Conservation (phyloP, 495 filamentous ascomycete species). For the Lineolata rhizophorae region DNA sequence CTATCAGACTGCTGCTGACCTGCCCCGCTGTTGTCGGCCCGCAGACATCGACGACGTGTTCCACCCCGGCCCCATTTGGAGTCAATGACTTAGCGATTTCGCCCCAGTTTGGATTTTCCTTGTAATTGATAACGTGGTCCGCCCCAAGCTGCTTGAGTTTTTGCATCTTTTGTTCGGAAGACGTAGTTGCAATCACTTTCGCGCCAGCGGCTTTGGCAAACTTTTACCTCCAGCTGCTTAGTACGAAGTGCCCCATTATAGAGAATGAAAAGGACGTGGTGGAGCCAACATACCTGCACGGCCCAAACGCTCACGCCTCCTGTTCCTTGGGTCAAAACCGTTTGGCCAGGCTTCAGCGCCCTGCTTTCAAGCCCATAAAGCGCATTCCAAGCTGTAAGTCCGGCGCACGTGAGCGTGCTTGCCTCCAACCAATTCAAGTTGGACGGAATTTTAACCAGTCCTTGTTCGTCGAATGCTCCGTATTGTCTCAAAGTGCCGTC, state of each 20-base stretch:
- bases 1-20: neutral
- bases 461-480: conserved; percentile 44
- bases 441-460: conserved; percentile 39
- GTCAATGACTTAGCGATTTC: conserved; percentile 48
- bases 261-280: neutral
- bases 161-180: conserved; percentile 39
- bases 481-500: conserved; percentile 56
- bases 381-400: conserved; percentile 62
- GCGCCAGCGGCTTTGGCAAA: conserved; percentile 75
- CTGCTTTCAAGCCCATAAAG: conserved; percentile 47
- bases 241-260: neutral
- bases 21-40: conserved; percentile 21
- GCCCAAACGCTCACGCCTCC: conserved; percentile 66
- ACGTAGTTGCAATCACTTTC: conserved; percentile 61
- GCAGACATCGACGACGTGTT: conserved; percentile 31
- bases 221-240: neutral
- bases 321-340: conserved; percentile 59
- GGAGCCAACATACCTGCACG: conserved; percentile 30
- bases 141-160: conserved; percentile 50
- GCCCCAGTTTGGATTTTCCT: conserved; percentile 47
- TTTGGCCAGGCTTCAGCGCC: conserved; percentile 41
- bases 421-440: conserved; percentile 42
- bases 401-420: conserved; percentile 50
- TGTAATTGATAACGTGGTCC: conserved; percentile 63
- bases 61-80: conserved; percentile 34